Evolutionary conservation across 495 filamentous ascomycete species (phyloP).

Genomic region (Penicillium alfredii): DNA sequence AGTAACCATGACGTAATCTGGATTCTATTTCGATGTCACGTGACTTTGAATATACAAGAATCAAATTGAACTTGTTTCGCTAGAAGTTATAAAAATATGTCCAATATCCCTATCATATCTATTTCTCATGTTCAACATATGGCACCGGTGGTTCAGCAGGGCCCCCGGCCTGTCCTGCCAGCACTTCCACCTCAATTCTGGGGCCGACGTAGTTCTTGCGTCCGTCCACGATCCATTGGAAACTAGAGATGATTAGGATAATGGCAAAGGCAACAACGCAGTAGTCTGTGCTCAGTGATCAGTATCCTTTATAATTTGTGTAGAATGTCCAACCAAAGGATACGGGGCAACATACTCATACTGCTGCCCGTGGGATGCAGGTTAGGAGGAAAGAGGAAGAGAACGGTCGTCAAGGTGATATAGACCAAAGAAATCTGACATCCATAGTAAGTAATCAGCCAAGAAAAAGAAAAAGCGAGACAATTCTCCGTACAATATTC

Average conservation of each 20-base stretch:
- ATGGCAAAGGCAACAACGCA: constrained; percentile 61
- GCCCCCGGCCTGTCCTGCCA: constrained; percentile 22
- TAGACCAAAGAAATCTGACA: constrained; percentile 57
- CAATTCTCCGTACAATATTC: constrained; percentile 31
- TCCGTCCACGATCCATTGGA: constrained; percentile 71
- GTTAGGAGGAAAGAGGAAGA: constrained; percentile 70
- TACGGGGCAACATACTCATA: constrained; percentile 53
- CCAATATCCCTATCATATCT: too few species aligned
- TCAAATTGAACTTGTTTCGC: too few species aligned
- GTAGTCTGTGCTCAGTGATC: neutral
- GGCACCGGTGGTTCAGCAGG: too few species aligned
- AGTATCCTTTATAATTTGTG: constrained; percentile 1
- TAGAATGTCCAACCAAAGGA: constrained; percentile 14
- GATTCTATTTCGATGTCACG: constrained; percentile 10
- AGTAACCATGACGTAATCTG: constrained; percentile 15
- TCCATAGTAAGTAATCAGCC: constrained; percentile 2
- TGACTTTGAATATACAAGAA: constrained; percentile 5
- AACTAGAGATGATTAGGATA: constrained; percentile 55
- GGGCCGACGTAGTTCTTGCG: constrained; percentile 66
- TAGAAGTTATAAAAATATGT: too few species aligned
- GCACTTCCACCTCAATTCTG: constrained; percentile 42
- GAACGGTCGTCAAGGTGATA: constrained; percentile 60
- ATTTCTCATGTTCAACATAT: too few species aligned
- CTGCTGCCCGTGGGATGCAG: constrained; percentile 60
- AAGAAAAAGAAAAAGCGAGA: neutral